Conservation (phyloP, 1,139 yeast species). For the Suhomyces yuchorum region DNA sequence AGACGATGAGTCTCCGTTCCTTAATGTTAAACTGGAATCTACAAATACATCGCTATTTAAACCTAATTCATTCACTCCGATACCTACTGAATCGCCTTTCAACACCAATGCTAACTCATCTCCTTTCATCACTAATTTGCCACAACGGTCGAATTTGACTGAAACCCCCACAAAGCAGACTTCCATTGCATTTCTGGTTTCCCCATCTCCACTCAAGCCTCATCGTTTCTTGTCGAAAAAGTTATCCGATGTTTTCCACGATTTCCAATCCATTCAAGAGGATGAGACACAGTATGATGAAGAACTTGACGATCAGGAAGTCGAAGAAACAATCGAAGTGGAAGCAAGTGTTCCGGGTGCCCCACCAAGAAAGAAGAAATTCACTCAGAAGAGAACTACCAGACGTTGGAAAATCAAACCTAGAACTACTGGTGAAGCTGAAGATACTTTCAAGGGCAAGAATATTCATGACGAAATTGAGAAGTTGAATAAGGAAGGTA, state of each 20-base stretch:
- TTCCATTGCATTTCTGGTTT: slow-evolving; percentile 34
- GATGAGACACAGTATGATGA: slow-evolving; percentile 18
- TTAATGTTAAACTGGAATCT: not conserved
- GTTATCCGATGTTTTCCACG: slow-evolving; percentile 35
- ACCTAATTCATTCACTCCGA: not conserved
- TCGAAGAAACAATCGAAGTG: slow-evolving; percentile 19
- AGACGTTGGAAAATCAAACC: slow-evolving; percentile 61
- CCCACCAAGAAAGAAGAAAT: slow-evolving; percentile 32
- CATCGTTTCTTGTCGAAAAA: slow-evolving; percentile 38
- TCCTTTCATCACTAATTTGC: not conserved
- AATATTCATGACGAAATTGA: slow-evolving; percentile 46
- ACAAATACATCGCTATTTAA: not conserved
- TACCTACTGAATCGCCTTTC: slow-evolving; percentile 4
- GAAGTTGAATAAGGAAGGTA: slow-evolving; percentile 30
- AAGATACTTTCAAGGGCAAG: slow-evolving; percentile 33
- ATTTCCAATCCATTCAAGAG: slow-evolving; percentile 27
- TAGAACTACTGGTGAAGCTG: slow-evolving; percentile 24
- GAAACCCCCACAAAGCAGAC: slow-evolving; percentile 15
- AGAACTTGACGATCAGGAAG: slow-evolving; percentile 18
- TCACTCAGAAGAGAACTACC: slow-evolving; percentile 64
- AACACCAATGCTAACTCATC: not conserved
- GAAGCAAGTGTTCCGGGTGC: slow-evolving; percentile 7
- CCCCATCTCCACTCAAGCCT: slow-evolving; percentile 50
- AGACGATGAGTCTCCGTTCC: not conserved
- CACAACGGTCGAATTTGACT: slow-evolving; percentile 1